Evolutionary conservation across 345 rosid genomes (phyloP).

Genomic region (Cardiospermum halicacabum): DNA sequence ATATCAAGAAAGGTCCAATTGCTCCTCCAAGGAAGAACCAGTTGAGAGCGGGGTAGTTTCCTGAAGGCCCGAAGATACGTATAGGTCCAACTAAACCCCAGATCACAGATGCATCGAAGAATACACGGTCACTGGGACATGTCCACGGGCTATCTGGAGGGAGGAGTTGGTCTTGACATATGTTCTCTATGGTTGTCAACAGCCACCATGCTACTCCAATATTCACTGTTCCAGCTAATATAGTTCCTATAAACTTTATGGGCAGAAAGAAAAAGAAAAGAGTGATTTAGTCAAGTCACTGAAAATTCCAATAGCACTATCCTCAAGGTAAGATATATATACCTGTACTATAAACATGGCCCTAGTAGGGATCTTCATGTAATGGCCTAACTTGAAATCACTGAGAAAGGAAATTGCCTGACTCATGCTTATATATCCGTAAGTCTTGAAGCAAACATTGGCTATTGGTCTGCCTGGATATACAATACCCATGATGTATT

Average conservation of each 20-base stretch:
- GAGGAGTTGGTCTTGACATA: conserved; percentile 44
- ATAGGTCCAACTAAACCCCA: conserved; percentile 59
- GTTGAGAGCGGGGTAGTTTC: conserved; percentile 45
- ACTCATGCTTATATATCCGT: conserved; percentile 51
- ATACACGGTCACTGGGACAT: conserved; percentile 49
- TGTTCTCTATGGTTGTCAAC: conserved; percentile 40
- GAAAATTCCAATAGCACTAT: neutral
- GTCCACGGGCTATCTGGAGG: conserved; percentile 62
- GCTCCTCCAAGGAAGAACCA: conserved; percentile 61
- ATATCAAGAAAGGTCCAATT: conserved; percentile 38
- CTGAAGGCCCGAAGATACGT: conserved; percentile 41
- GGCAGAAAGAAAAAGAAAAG: neutral
- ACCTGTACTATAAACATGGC: conserved; percentile 54
- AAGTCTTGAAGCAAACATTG: conserved; percentile 53
- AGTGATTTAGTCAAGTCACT: conserved; percentile 5
- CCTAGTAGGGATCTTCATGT: conserved; percentile 58
- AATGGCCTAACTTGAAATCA: conserved; percentile 60
- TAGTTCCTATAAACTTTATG: conserved; percentile 37
- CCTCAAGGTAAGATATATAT: neutral
- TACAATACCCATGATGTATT: conserved; percentile 51
- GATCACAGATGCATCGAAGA: conserved; percentile 57
- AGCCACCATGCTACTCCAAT: conserved; percentile 49
- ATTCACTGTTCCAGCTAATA: conserved; percentile 49
- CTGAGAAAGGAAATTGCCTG: conserved; percentile 52
- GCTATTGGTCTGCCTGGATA: conserved; percentile 61